A percentile compares a stretch with the other conserved stretches of the same genome.
phyloP scores from a whole-genome alignment of 441 rosid genomes.

The Arabidopsis hybrid region DNA sequence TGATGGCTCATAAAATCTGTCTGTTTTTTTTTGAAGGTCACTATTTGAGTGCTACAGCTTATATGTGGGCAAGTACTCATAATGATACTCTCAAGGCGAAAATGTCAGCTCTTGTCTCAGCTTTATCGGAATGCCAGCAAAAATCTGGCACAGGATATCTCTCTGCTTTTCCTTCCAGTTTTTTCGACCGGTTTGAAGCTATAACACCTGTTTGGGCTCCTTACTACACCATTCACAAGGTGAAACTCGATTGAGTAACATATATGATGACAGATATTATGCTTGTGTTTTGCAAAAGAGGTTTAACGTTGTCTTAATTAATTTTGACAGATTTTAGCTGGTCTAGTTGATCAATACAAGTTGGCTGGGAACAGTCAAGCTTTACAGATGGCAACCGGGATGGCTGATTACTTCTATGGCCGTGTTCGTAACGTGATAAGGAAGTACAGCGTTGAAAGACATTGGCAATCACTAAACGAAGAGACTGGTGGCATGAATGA shows the following conservation, averaged over 20 bases:
- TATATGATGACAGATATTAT: no score
- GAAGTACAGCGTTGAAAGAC: conserved; percentile 56
- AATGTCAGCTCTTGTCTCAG: conserved; percentile 78
- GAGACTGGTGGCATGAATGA: conserved; percentile 84
- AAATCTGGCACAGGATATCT: conserved; percentile 83
- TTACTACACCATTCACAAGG: conserved; percentile 97
- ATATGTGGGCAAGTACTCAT: conserved; percentile 97
- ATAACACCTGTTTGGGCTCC: conserved; percentile 95
- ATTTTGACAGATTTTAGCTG: conserved; percentile 59
- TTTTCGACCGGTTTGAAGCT: conserved; percentile 91
- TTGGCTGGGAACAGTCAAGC: conserved; percentile 55
- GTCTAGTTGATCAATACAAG: conserved; percentile 64
- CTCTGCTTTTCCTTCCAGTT: conserved; percentile 88
- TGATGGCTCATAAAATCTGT: conserved; percentile 21
- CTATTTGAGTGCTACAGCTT: conserved; percentile 91
- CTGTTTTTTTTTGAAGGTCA: conserved; percentile 72
- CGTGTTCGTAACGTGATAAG: conserved; percentile 67
- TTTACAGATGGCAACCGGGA: conserved; percentile 60
- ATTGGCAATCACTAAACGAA: conserved; percentile 66
- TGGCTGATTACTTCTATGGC: conserved; percentile 68
- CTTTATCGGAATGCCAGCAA: conserved; percentile 75
- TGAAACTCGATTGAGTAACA: conserved; percentile 16
- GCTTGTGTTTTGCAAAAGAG: conserved; percentile 10
- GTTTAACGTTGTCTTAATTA: conserved; percentile 4
- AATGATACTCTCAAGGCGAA: conserved; percentile 63